Conservation (phyloP, 306 rosid species). For the Pterocarpus santalinus region DNA sequence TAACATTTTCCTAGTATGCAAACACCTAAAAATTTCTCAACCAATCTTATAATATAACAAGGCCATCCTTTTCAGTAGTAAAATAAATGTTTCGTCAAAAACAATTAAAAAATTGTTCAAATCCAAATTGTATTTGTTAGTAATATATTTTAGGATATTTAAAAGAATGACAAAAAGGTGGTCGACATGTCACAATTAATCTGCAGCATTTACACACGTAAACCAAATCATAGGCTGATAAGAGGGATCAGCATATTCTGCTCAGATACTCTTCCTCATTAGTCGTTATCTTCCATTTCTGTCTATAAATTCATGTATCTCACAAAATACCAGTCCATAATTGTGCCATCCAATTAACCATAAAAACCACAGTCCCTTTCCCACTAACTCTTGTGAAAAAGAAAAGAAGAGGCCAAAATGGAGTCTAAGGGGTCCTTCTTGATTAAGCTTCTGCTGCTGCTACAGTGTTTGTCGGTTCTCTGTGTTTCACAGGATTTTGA, state of each 20-base stretch:
- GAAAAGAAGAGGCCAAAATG: conserved; percentile 40
- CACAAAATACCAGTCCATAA: not conserved
- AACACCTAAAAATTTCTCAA: not conserved
- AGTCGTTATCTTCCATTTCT: conserved; percentile 2
- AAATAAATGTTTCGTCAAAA: not conserved
- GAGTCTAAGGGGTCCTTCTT: conserved; percentile 45
- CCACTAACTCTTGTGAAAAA: conserved; percentile 8
- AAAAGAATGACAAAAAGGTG: not conserved
- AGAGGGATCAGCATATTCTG: not conserved
- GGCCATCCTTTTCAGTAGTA: not conserved
- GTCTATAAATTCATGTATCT: conserved; percentile 48
- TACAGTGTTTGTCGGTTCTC: conserved; percentile 51
- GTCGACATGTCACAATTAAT: conserved; percentile 39
- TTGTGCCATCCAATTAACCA: not conserved
- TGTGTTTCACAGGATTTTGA: conserved; percentile 69
- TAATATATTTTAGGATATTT: not conserved
- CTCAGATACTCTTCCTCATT: conserved; percentile 19
- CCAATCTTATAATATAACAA: not conserved
- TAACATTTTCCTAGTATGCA: too few relatives aligned
- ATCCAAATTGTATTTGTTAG: not conserved
- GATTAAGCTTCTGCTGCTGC: conserved; percentile 55
- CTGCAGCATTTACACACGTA: conserved; percentile 8
- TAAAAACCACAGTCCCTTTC: not conserved
- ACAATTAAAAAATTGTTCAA: too few relatives aligned
- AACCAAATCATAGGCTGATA: not conserved